phyloP scores from a whole-genome alignment of 164 flowering plant species.

The Stephania cephalantha region DNA sequence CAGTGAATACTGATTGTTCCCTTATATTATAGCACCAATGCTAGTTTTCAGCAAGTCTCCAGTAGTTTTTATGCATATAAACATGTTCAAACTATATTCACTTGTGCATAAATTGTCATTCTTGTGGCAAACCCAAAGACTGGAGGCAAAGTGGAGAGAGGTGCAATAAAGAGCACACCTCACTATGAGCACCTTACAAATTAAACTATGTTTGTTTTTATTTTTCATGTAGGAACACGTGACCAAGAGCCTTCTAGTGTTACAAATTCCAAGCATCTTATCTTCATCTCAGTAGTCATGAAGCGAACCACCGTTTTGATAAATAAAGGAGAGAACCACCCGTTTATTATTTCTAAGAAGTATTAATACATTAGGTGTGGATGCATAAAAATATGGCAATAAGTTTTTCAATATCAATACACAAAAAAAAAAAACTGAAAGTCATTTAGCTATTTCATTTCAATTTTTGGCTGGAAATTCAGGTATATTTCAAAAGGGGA shows the following conservation, averaged over 20 bases:
- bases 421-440: not conserved
- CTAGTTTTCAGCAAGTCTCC: not conserved
- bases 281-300: no score
- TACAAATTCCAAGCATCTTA: no score
- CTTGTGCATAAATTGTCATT: no score
- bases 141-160: no score
- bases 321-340: not conserved
- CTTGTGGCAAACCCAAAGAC: no score
- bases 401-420: not conserved
- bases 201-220: no score
- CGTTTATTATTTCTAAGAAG: not conserved
- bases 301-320: no score
- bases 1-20: not conserved
- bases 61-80: not conserved
- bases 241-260: no score
- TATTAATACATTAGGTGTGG: not conserved
- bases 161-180: no score
- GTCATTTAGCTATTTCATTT: not conserved
- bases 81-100: not conserved
- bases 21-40: no score
- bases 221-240: no score
- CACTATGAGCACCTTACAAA: no score
- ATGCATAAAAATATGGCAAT: not conserved
- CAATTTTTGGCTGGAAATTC: not conserved
- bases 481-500: slow-evolving; percentile 5